Conservation (phyloP, 2,329 filamentous ascomycete species). For the Sporothrix phasma region DNA sequence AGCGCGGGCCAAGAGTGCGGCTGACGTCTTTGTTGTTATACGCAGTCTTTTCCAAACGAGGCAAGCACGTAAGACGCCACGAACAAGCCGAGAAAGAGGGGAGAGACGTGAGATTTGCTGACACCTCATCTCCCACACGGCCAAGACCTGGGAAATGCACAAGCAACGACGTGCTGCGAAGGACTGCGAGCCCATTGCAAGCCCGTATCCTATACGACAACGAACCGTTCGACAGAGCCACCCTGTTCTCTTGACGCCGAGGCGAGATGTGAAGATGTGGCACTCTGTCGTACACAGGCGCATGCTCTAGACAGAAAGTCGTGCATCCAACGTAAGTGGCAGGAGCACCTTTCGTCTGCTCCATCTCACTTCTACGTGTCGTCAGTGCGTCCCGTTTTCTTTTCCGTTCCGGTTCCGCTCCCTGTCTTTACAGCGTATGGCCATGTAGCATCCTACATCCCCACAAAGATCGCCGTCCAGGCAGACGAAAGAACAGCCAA, state of each 20-base stretch:
- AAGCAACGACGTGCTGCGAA: not conserved
- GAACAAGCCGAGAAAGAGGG: not conserved
- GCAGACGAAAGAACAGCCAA: not conserved
- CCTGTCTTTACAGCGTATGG: not conserved
- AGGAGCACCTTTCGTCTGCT: too few relatives aligned
- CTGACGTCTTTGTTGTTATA: not conserved
- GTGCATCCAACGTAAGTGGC: too few relatives aligned
- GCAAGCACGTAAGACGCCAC: not conserved
- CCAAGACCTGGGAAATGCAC: not conserved
- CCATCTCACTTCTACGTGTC: not conserved
- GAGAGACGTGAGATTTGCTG: not conserved
- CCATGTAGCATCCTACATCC: not conserved
- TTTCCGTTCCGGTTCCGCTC: not conserved
- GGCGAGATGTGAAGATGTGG: too few relatives aligned
- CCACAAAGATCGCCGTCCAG: not conserved
- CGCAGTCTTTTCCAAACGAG: too few relatives aligned
- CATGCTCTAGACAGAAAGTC: too few relatives aligned
- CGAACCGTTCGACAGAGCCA: too few relatives aligned
- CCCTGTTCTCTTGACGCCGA: too few relatives aligned
- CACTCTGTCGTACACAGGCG: too few relatives aligned
- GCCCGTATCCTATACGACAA: too few relatives aligned
- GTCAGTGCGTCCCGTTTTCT: not conserved
- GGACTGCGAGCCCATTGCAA: too few relatives aligned
- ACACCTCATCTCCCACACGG: not conserved
- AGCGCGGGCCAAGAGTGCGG: too few relatives aligned